Percentiles rank a stretch among this genome's conserved stretches.
Conservation (phyloP, 441 rosid species). For the Brassica balearica region DNA sequence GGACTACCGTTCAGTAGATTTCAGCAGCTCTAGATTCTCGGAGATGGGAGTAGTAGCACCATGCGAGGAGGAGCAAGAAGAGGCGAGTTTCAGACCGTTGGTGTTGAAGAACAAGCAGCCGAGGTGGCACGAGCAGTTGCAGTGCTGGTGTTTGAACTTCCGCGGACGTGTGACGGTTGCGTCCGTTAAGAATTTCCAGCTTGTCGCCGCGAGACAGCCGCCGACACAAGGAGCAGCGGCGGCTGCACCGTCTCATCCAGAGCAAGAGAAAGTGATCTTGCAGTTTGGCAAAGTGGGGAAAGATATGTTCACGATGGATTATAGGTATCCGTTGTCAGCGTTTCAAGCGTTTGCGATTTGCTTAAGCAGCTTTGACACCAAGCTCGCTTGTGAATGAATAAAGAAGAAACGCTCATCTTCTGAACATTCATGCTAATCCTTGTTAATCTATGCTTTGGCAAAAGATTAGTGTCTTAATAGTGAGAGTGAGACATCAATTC, state of each 20-base stretch:
- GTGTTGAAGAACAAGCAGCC: conserved; percentile 60
- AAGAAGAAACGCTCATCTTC: not conserved
- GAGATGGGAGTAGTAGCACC: conserved; percentile 38
- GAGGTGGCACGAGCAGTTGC: conserved; percentile 64
- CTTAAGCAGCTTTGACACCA: conserved; percentile 68
- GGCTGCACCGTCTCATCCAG: conserved; percentile 53
- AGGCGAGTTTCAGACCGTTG: conserved; percentile 50
- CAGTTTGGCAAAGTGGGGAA: conserved; percentile 65
- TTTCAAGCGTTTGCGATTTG: conserved; percentile 67
- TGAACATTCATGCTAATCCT: no score
- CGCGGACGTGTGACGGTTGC: conserved; percentile 63
- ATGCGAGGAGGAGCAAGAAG: conserved; percentile 44
- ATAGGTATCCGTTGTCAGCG: conserved; percentile 61
- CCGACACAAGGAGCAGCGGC: conserved; percentile 42
- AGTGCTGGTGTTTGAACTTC: conserved; percentile 65
- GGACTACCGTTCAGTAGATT: conserved; percentile 49
- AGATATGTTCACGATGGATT: conserved; percentile 66
- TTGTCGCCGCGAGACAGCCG: conserved; percentile 46
- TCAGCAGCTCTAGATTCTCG: conserved; percentile 61
- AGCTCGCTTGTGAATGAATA: conserved; percentile 56
- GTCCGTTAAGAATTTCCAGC: conserved; percentile 62
- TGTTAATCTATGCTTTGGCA: no score
- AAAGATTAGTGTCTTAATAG: no score
- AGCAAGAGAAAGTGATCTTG: conserved; percentile 55
- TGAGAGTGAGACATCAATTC: no score